Percentiles rank a stretch among this genome's conserved stretches.
Evolutionary conservation across 202 grass and related monocot species (phyloP).

Genomic region (Schoenoplectus triqueter): DNA sequence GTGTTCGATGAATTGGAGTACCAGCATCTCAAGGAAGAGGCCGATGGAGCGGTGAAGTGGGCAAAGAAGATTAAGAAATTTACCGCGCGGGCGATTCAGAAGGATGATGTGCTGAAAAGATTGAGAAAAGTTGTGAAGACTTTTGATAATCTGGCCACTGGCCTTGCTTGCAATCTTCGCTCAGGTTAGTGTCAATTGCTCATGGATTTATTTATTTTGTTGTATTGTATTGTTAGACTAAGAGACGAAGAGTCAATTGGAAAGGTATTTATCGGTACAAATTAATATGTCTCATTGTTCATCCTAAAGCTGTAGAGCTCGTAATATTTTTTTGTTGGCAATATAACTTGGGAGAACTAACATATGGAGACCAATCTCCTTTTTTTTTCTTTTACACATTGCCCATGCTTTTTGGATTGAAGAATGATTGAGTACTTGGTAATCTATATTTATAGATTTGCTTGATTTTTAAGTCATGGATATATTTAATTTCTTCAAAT

Average conservation of each 20-base stretch:
- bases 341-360: not conserved
- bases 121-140: conserved; percentile 2
- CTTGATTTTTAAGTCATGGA: not conserved
- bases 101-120: conserved; percentile 10
- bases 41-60: not conserved
- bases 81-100: not conserved
- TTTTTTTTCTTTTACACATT: too few species aligned
- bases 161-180: not conserved
- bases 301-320: not conserved
- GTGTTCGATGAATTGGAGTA: conserved; percentile 21
- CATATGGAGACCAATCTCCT: not conserved
- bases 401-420: not conserved
- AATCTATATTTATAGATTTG: not conserved
- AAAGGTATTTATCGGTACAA: not conserved
- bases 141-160: not conserved
- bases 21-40: not conserved
- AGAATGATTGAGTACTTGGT: not conserved
- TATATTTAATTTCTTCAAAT: not conserved
- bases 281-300: not conserved
- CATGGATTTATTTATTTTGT: not conserved
- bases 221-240: not conserved
- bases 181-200: not conserved
- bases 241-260: not conserved
- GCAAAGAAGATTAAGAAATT: not conserved
- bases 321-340: not conserved